phyloP scores from a whole-genome alignment of 192 early-diverging fungal species.

The Linnemannia hyalina region DNA sequence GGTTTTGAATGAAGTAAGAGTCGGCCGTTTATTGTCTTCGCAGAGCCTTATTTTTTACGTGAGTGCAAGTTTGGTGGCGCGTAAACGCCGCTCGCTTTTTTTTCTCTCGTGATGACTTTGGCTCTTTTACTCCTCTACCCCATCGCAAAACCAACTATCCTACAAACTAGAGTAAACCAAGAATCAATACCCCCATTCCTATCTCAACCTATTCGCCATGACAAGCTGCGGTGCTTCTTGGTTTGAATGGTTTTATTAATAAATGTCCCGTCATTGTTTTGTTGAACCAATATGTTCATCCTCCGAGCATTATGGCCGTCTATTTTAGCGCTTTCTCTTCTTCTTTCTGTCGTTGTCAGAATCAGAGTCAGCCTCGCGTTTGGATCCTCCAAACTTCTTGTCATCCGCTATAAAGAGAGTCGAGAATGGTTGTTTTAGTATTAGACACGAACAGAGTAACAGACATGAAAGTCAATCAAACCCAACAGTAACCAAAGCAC shows the following conservation, averaged over 20 bases:
- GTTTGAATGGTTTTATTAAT: neutral
- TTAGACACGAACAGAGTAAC: neutral
- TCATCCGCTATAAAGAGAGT: slow-evolving; percentile 31
- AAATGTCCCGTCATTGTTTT: neutral
- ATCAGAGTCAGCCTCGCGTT: slow-evolving; percentile 51
- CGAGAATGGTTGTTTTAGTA: neutral
- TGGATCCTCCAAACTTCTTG: slow-evolving; percentile 48
- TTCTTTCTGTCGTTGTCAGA: slow-evolving; percentile 56
- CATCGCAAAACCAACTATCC: too few species aligned
- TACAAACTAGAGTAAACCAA: too few species aligned
- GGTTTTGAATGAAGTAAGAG: too few species aligned
- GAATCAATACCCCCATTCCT: too few species aligned
- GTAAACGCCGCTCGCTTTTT: too few species aligned
- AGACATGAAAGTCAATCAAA: neutral
- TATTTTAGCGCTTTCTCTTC: slow-evolving; percentile 48
- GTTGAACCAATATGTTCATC: neutral
- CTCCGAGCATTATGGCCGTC: neutral
- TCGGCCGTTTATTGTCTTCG: too few species aligned
- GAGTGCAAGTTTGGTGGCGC: too few species aligned
- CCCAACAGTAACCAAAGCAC: neutral
- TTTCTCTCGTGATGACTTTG: too few species aligned
- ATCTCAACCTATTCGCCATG: too few species aligned
- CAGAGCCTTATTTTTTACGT: too few species aligned
- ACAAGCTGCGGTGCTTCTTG: neutral
- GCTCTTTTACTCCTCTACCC: too few species aligned